phyloP scores from a whole-genome alignment of 2,329 filamentous ascomycete genomes.

The Pseudogymnoascus sp. region DNA sequence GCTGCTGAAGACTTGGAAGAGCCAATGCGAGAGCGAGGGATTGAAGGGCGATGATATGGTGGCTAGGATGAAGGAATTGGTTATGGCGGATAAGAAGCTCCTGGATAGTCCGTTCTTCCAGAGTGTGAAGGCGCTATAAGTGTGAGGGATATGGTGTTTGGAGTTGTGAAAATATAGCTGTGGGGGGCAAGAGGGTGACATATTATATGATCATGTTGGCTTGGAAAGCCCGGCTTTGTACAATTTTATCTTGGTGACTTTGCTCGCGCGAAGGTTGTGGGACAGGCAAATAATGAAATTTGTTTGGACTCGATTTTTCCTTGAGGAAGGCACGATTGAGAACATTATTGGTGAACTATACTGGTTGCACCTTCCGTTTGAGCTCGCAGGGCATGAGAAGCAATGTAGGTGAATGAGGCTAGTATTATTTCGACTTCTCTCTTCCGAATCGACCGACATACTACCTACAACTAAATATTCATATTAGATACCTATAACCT shows the following conservation, averaged over 20 bases:
- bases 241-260: neutral
- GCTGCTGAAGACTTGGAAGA: constrained; percentile 78
- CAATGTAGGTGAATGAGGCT: neutral
- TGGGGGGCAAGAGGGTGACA: neutral
- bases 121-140: constrained; percentile 35
- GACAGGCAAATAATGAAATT: neutral
- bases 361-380: neutral
- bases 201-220: neutral
- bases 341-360: neutral
- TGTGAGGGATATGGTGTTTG: neutral
- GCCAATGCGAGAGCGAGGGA: constrained; percentile 52
- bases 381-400: neutral
- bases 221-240: neutral
- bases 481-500: neutral
- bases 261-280: neutral
- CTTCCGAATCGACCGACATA: neutral
- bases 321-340: neutral
- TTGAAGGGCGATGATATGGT: constrained; percentile 72
- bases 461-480: neutral
- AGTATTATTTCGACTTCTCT: neutral
- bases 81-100: constrained; percentile 61
- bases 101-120: constrained; percentile 63
- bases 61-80: constrained; percentile 67
- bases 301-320: neutral
- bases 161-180: constrained; percentile 3